Evolutionary conservation across 2,329 filamentous ascomycete genomes (phyloP).

Genomic region (Aspergillus quadricinctus): DNA sequence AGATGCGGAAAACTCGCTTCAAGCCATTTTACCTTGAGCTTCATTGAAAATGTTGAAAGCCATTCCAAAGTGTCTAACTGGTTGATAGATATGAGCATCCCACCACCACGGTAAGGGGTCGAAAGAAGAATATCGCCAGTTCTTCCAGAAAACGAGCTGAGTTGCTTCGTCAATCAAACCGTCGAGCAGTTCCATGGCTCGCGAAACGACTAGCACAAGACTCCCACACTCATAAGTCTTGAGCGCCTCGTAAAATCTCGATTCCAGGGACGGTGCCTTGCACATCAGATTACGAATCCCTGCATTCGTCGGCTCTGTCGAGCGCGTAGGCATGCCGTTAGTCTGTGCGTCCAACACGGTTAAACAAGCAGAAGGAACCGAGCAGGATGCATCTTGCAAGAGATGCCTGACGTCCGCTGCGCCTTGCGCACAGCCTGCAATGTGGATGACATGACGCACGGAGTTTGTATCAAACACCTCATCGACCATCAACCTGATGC

Average conservation of each 20-base stretch:
- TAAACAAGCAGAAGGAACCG: constrained; percentile 26
- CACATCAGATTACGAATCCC: constrained; percentile 1
- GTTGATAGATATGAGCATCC: constrained; percentile 56
- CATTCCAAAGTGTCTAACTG: constrained; percentile 27
- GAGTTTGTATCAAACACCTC: constrained; percentile 32
- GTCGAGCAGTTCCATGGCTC: constrained; percentile 17
- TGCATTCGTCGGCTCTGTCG: constrained; percentile 1
- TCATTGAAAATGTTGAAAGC: constrained; percentile 1
- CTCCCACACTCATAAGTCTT: constrained; percentile 6
- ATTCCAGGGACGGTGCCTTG: neutral
- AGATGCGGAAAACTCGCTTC: neutral
- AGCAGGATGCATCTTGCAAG: constrained; percentile 26
- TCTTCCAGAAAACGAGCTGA: constrained; percentile 50
- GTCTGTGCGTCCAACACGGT: constrained; percentile 16
- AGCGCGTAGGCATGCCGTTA: constrained; percentile 2
- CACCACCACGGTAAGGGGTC: constrained; percentile 57
- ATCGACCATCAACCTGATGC: constrained; percentile 66
- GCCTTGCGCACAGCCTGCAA: constrained; percentile 30
- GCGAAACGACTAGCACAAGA: constrained; percentile 10
- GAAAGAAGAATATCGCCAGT: constrained; percentile 50
- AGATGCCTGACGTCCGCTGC: constrained; percentile 21
- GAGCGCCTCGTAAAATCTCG: constrained; percentile 5
- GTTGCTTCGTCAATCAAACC: constrained; percentile 18
- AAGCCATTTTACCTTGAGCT: neutral
- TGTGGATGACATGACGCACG: constrained; percentile 31